These are phyloP conservation scores for Plasmodium blacklocki DNA, from an alignment of 169 alveolate genomes.

Conservation along the genomic window DNA sequence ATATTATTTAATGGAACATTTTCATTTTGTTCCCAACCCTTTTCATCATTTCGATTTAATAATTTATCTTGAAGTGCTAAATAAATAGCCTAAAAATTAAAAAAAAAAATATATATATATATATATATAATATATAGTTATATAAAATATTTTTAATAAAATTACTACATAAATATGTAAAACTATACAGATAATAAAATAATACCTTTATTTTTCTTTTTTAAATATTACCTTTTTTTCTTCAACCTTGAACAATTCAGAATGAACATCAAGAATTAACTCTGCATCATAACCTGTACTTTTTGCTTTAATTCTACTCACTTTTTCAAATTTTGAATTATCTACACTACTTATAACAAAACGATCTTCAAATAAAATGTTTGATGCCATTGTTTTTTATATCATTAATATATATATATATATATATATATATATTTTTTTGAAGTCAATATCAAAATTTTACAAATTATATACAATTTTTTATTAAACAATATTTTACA, in stretches of 20 bases:
- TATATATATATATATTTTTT: neutral
- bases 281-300: constrained; percentile 95
- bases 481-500: no score
- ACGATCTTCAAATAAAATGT: constrained; percentile 91
- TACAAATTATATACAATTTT: neutral
- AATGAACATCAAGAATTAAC: constrained; percentile 89
- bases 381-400: constrained; percentile 57
- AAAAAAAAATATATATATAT: constrained; percentile 65
- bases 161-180: neutral
- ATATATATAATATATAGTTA: constrained; percentile 75
- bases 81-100: constrained; percentile 78
- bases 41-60: constrained; percentile 40
- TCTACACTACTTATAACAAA: constrained; percentile 90
- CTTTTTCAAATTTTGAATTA: constrained; percentile 92
- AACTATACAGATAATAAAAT: neutral
- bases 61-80: constrained; percentile 80
- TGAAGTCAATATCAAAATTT: neutral
- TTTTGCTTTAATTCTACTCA: constrained; percentile 90
- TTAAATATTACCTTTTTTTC: constrained; percentile 84
- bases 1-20: constrained; percentile 85
- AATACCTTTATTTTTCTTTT: no score
- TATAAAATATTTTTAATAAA: constrained; percentile 76
- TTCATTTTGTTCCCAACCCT: constrained; percentile 56
- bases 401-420: neutral
- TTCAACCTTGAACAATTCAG: constrained; percentile 90